These are phyloP conservation scores for Allium fistulosum DNA, from an alignment of 106 monocot species.

Conservation along the genomic window DNA sequence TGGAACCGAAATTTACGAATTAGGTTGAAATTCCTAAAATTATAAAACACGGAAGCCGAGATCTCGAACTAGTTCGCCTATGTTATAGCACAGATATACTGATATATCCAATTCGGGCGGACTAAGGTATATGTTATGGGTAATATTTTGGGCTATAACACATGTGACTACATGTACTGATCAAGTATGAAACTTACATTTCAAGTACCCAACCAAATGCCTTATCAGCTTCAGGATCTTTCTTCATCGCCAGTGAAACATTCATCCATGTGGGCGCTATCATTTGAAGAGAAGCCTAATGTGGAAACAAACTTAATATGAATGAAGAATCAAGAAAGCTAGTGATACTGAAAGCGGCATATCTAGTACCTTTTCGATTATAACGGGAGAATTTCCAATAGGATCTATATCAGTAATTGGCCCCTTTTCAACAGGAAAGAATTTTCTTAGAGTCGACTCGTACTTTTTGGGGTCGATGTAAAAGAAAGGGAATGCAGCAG, in stretches of 20 bases:
- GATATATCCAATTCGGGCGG: too few relatives aligned
- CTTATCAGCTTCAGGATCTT: slow-evolving; percentile 85
- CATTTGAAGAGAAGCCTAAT: slow-evolving; percentile 35
- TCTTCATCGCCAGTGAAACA: slow-evolving; percentile 92
- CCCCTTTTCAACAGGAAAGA: slow-evolving; percentile 70
- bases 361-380: slow-evolving; percentile 57
- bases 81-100: too few relatives aligned
- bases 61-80: too few relatives aligned
- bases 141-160: too few relatives aligned
- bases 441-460: slow-evolving; percentile 62
- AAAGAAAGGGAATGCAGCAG: slow-evolving; percentile 94
- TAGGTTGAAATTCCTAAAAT: too few relatives aligned
- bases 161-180: too few relatives aligned
- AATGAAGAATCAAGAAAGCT: neutral
- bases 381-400: slow-evolving; percentile 95
- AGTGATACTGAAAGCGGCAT: too few relatives aligned
- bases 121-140: too few relatives aligned
- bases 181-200: slow-evolving; percentile 41
- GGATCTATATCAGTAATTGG: slow-evolving; percentile 78
- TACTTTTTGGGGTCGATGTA: slow-evolving; percentile 88
- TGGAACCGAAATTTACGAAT: too few relatives aligned
- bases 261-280: slow-evolving; percentile 99
- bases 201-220: slow-evolving; percentile 99
- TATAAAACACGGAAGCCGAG: too few relatives aligned
- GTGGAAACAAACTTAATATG: neutral